Base-by-base conservation (phyloP, 2,329 filamentous ascomycete species). In the Alternaria tenuissima region DNA sequence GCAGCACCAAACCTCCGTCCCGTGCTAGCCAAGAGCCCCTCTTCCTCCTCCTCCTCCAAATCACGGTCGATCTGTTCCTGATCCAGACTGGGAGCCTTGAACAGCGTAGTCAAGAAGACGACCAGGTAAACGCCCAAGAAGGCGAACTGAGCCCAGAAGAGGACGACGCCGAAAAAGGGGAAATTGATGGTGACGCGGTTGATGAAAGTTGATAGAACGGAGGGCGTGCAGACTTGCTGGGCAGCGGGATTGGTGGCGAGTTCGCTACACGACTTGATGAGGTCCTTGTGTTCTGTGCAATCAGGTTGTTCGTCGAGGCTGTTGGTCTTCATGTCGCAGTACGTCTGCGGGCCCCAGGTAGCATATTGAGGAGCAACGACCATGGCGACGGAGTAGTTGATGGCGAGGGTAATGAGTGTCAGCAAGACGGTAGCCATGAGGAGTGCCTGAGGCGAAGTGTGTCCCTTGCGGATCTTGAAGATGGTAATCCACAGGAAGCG, bases 321-420 rank as follows among this genome's bases (percentile, higher is more conserved):
- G 38, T 82, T 82, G 3, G 89, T 85, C 34, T 88, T 84, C 64
- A 90, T 88, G 70, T 93, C 89, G 80, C 95, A 99, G 81, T 94
- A 97, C 1, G 91, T 97, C 78, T 99, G 95, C 0, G 94, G 93
- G 51, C 95, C 95, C 75, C 93, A 99, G 55, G 91, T 96, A 47
- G 94, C 88, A 76, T 99, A 99, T 75, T 98, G 94, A 1, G 95
- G 95, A 6, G 93, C 95, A n/a, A 97, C 88, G 63, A 98, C 85
- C 90, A 96, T 97, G 58, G 92, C 91, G 42, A 98, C 83, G 8
- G 92, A 88, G 78, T 98, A 99, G 81, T 98, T 97, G 78, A 96
- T 90, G 34, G 92, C 95, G 43, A 99, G 82, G 2, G 92, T 92
- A 67, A 96, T 94, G 65, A 98, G 85, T 0, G 93, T 94, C 47